Base-by-base conservation (phyloP, 805 yeast genomes). In the Pichia membranifaciens region DNA sequence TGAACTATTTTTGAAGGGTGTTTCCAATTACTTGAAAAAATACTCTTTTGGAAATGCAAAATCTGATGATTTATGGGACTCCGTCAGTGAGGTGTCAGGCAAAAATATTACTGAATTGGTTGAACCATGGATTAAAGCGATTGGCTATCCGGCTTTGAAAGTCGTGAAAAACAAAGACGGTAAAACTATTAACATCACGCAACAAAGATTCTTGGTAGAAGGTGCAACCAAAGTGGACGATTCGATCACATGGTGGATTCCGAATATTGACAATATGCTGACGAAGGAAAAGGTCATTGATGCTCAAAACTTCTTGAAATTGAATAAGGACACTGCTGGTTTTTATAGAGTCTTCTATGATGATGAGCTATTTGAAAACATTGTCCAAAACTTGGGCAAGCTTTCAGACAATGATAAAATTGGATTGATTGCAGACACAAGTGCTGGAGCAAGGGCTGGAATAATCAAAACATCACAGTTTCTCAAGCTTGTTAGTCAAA, bases 11-110 rank as follows among this genome's bases (percentile, higher is more conserved):
- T 70, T 87, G 53, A 74, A 75, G 55, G 95, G 95, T 51, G 88
- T 87, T 39, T 77, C 87, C 31, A 60, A 69, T 45, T 87, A 87
- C 65, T 74, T 87, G 61, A 73, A 79, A 52, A 70, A 70, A 39
- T 78, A 83, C 66, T 67, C 78, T 56, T 87, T 69, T 59, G 78
- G 78, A 37, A 87, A 87, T 68, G 88, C 93, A 23, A 79, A 78
- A 29, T 82, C 93, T 37, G 73, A 71, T 37, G 90, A 87, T 55
- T 72, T 87, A 50, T 87, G 93, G 89, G 66, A 66, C 39, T 77
- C 86, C 3, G 69, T 87, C 28, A 66, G 81, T 44, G 82, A 75
- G 46, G 84, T 73, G 13, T 73, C 85, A 3, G 84, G 84, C 21
- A 67, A 73, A 57, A 81, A 86, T 44, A 77, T 87, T 34, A 70